Base-by-base conservation (phyloP, 139 green algal genomes). In the Zygnema cylindricum region DNA sequence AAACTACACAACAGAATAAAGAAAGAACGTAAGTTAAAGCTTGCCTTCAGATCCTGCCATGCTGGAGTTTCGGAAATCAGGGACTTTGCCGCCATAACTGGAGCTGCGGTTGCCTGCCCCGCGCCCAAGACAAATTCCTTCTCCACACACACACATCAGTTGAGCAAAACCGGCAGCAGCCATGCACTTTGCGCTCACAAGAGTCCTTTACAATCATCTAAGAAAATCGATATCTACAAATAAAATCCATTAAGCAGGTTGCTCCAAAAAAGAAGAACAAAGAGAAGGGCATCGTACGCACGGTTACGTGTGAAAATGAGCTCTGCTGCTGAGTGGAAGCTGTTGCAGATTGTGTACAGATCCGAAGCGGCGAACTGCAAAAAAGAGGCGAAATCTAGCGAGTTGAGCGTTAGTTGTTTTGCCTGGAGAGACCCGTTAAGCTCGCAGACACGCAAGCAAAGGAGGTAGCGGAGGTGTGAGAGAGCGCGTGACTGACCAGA, bases 41-140 rank as follows among this genome's bases (percentile, higher is more conserved):
- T 79, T 43, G 38, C 71, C 71, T 79, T 79, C 3, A 79, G 71
- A 79, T 79, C 71, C 38, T 79, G 36, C 71, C 71, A 79, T 79
- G 71, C 71, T 79, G 7, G 71, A n/a, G 71, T n/a, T 11, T 79
- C 71, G 38, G 36, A 54, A 43, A 79, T 79, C 7, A 79, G 71
- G 7, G 71, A 3, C 36, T 3, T 79, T 7, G 71, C 16, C 21
- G 71, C 71, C 49, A 63, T 63, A 7, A 16, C 49, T 63, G 49
- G 49, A 25, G 16, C 49, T 25, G 49, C 49, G 49, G 16, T 63
- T 63, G 49, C 49, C 49, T 63, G 49, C 49, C 7, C 7, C 7
- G 16, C 7, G 7, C 16, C 16, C 49, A 63, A 7, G 49, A 63
- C 7, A 16, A 25, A 25, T 25, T 63, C 49, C 7, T 63, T 16